Evolutionary conservation across 345 rosid genomes (phyloP).

Genomic region (Physaria fendleri): DNA sequence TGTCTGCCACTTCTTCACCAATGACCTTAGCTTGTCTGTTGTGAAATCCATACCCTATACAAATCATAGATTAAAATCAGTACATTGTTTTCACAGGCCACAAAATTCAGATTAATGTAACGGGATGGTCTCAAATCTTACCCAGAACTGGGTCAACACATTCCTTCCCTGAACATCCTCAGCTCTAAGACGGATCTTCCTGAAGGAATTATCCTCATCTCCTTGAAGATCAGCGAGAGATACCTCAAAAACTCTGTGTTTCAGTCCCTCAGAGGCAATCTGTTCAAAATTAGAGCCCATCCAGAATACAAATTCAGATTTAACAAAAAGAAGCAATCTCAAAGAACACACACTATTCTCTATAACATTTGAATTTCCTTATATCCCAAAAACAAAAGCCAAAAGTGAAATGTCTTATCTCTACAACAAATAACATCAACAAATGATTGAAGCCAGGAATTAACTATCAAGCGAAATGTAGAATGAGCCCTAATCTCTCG

Average conservation of each 20-base stretch:
- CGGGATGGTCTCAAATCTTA: slow-evolving; percentile 3
- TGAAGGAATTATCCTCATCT: slow-evolving; percentile 76
- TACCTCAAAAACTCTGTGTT: slow-evolving; percentile 82
- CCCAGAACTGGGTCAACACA: slow-evolving; percentile 95
- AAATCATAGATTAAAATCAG: background rate
- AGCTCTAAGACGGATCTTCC: slow-evolving; percentile 86
- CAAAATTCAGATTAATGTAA: background rate
- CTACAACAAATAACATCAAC: background rate
- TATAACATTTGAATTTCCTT: background rate
- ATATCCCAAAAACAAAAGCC: background rate
- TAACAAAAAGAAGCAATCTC: background rate
- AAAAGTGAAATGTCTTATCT: background rate
- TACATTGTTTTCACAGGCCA: background rate
- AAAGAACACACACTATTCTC: no score
- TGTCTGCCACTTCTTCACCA: slow-evolving; percentile 92
- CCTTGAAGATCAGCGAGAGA: slow-evolving; percentile 81
- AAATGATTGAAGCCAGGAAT: background rate
- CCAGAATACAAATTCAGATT: background rate
- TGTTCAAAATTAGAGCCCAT: background rate
- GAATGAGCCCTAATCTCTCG: background rate
- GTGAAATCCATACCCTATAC: slow-evolving; percentile 89
- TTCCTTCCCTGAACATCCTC: slow-evolving; percentile 92
- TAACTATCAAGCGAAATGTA: background rate
- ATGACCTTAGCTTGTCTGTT: slow-evolving; percentile 84
- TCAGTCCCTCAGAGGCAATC: slow-evolving; percentile 98